Percentiles rank a stretch among this genome's conserved stretches.
phyloP scores from a whole-genome alignment of 805 yeast genomes.

The Diddensiella santjacobensis region DNA sequence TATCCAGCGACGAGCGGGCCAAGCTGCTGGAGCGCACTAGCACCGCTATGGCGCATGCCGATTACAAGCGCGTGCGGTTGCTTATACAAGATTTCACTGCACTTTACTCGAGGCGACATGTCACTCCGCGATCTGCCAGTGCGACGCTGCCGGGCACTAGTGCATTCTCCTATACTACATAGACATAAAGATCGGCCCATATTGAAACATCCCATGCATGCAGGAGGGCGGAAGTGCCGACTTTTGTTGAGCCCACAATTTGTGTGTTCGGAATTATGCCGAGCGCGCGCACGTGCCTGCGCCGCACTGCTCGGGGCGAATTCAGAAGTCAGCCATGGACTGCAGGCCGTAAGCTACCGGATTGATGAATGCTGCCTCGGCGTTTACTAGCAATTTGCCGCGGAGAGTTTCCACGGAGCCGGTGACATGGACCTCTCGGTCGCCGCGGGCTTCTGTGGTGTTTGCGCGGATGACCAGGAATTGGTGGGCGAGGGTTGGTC shows the following conservation, averaged over 20 bases:
- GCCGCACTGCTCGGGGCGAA: too few relatives aligned
- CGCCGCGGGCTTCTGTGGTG: constrained; percentile 25
- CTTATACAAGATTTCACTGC: constrained; percentile 71
- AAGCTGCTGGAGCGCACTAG: constrained; percentile 45
- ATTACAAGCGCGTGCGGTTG: constrained; percentile 67
- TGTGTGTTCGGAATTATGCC: too few relatives aligned
- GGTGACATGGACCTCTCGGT: constrained; percentile 7
- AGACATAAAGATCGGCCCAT: too few relatives aligned
- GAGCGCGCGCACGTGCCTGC: too few relatives aligned
- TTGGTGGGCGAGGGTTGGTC: constrained; percentile 76
- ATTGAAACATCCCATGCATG: too few relatives aligned
- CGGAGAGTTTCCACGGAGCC: constrained; percentile 51
- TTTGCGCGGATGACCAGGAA: constrained; percentile 64
- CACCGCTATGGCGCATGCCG: constrained; percentile 46
- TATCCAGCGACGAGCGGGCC: constrained; percentile 62
- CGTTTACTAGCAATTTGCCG: constrained; percentile 51
- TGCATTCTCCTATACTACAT: too few relatives aligned
- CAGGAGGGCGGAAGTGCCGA: too few relatives aligned
- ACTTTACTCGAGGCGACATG: constrained; percentile 79
- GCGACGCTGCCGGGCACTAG: background rate
- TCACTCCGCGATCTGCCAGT: constrained; percentile 39
- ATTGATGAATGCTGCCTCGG: constrained; percentile 15
- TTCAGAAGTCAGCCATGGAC: constrained; percentile 1
- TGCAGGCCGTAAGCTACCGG: constrained; percentile 6
- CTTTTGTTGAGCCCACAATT: too few relatives aligned